Evolutionary conservation across 1,284 basidiomycete species (phyloP).

Genomic region (Cerioporus squamosus): DNA sequence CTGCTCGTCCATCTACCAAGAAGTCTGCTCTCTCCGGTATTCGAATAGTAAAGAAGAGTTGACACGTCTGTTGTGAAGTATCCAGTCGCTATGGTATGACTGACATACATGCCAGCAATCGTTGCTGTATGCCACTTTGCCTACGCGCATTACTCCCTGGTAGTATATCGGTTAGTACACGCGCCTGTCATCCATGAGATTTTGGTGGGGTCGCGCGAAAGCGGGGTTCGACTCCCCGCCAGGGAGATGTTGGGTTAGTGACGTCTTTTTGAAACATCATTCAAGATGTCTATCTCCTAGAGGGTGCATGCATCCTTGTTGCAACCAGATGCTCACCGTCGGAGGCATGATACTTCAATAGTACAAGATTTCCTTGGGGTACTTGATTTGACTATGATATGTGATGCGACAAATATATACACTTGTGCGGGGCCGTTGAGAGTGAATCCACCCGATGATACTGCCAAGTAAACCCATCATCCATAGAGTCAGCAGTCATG

Average conservation of each 20-base stretch:
- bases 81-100: too few relatives aligned
- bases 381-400: slow-evolving; percentile 8
- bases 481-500: neutral
- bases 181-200: slow-evolving; percentile 20
- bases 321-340: too few relatives aligned
- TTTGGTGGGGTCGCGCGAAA: slow-evolving; percentile 44
- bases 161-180: slow-evolving; percentile 28
- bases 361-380: slow-evolving; percentile 7
- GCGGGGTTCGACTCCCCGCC: slow-evolving; percentile 45
- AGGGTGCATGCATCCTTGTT: too few relatives aligned
- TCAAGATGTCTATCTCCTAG: too few relatives aligned
- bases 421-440: neutral
- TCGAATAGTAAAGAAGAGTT: slow-evolving; percentile 20
- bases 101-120: too few relatives aligned
- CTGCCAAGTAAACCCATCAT: too few relatives aligned
- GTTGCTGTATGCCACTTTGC: too few relatives aligned
- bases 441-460: too few relatives aligned
- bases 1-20: slow-evolving; percentile 4
- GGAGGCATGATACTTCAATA: too few relatives aligned
- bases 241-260: slow-evolving; percentile 26
- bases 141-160: too few relatives aligned
- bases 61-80: too few relatives aligned
- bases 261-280: too few relatives aligned
- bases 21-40: slow-evolving; percentile 18
- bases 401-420: neutral